Evolutionary conservation across 2,329 filamentous ascomycete genomes (phyloP).

Genomic region (Aspergillus vadensis): DNA sequence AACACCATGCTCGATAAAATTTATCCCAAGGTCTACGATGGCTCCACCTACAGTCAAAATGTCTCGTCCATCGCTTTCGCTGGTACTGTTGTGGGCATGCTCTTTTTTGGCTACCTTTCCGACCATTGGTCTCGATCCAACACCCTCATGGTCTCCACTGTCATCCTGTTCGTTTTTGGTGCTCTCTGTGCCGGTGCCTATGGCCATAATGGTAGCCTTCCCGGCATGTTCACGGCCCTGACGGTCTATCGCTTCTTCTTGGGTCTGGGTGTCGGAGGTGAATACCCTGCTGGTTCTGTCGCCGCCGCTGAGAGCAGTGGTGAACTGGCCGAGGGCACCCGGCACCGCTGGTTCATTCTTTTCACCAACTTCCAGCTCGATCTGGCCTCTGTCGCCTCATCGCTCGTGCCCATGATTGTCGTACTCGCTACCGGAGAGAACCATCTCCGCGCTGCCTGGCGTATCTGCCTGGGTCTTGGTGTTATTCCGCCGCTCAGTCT

Average conservation of each 20-base stretch:
- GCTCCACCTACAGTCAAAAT: constrained; percentile 69
- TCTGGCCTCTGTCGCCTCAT: constrained; percentile 76
- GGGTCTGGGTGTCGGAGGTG: constrained; percentile 72
- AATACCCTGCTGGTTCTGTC: constrained; percentile 66
- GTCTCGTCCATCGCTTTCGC: constrained; percentile 82
- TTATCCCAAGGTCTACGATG: constrained; percentile 68
- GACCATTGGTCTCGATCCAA: constrained; percentile 85
- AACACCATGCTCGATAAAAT: constrained; percentile 72
- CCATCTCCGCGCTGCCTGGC: constrained; percentile 76
- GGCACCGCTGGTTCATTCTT: constrained; percentile 86
- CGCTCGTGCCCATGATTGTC: constrained; percentile 73
- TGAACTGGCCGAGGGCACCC: constrained; percentile 75
- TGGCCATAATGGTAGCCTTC: constrained; percentile 66
- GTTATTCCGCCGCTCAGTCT: constrained; percentile 74
- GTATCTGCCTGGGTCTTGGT: constrained; percentile 75
- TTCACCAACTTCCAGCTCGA: constrained; percentile 90
- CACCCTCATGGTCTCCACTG: constrained; percentile 75
- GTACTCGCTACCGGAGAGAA: constrained; percentile 60
- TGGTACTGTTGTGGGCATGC: constrained; percentile 79
- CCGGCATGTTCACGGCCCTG: constrained; percentile 75
- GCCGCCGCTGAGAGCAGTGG: constrained; percentile 81
- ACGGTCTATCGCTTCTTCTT: constrained; percentile 84
- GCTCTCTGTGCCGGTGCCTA: constrained; percentile 77
- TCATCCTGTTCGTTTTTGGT: constrained; percentile 83
- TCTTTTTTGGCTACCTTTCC: constrained; percentile 76